Percentiles rank a stretch among this genome's conserved stretches.
These are phyloP conservation scores for Phytopythium chamaehyphon DNA, from an alignment of 352 stramenopile species.

Conservation along the genomic window DNA sequence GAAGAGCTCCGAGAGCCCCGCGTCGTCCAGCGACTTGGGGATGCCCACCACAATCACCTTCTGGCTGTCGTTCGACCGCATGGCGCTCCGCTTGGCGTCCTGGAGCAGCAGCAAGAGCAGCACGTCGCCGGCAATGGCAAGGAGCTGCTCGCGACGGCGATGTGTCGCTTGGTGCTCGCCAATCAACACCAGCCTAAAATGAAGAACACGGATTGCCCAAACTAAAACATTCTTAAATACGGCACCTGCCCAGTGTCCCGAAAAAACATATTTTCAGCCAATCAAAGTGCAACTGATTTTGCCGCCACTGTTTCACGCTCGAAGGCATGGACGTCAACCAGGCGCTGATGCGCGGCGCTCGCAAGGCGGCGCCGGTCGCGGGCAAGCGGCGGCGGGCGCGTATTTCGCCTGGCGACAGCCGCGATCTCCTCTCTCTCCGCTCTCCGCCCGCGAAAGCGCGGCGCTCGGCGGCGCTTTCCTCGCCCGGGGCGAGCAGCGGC, in stretches of 20 bases:
- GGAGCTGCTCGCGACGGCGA: constrained; percentile 28
- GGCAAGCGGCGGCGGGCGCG: too few relatives aligned
- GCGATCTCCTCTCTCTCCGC: too few relatives aligned
- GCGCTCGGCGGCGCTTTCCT: too few relatives aligned
- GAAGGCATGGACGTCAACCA: background rate
- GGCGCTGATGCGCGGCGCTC: too few relatives aligned
- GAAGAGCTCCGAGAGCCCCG: constrained; percentile 68
- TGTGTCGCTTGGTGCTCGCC: constrained; percentile 68
- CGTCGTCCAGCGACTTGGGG: constrained; percentile 68
- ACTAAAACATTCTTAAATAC: too few relatives aligned
- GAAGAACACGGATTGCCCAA: too few relatives aligned
- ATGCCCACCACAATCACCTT: constrained; percentile 86
- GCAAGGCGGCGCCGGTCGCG: too few relatives aligned
- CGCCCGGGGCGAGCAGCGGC: background rate
- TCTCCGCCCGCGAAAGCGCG: too few relatives aligned
- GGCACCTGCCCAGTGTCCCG: too few relatives aligned
- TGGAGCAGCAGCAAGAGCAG: constrained; percentile 37
- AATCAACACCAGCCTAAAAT: constrained; percentile 47
- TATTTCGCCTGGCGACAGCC: too few relatives aligned
- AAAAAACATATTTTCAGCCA: too few relatives aligned
- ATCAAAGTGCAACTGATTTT: too few relatives aligned
- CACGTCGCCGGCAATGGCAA: constrained; percentile 18
- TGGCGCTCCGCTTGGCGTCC: constrained; percentile 27
- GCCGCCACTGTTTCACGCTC: background rate
- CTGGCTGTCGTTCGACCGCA: constrained; percentile 75